phyloP scores from a whole-genome alignment of 2,329 filamentous ascomycete species.

The Diplodia scrobiculata region DNA sequence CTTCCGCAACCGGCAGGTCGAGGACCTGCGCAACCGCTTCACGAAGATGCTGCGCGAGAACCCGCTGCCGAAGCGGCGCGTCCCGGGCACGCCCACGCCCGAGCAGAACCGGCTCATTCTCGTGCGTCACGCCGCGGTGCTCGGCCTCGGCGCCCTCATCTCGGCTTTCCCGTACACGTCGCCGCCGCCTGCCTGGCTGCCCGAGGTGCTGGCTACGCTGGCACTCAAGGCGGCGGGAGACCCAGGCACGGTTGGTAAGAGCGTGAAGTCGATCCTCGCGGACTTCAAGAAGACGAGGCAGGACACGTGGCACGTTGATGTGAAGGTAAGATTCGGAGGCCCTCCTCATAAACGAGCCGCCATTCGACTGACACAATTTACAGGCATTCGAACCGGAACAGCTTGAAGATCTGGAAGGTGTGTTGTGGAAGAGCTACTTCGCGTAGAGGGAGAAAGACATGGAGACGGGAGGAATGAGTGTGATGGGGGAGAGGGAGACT shows the following conservation, averaged over 20 bases:
- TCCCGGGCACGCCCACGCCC: slow-evolving; percentile 67
- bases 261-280: slow-evolving; percentile 87
- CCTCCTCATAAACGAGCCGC: background rate
- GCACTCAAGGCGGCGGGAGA: slow-evolving; percentile 85
- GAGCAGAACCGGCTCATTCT: slow-evolving; percentile 77
- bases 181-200: slow-evolving; percentile 90
- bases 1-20: slow-evolving; percentile 77
- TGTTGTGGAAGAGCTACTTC: slow-evolving; percentile 99
- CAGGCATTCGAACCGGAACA: slow-evolving; percentile 86
- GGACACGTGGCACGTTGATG: slow-evolving; percentile 97
- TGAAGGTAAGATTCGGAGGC: slow-evolving; percentile 69
- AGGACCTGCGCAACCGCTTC: slow-evolving; percentile 75
- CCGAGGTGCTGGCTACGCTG: slow-evolving; percentile 82
- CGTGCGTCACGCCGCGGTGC: slow-evolving; percentile 81
- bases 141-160: slow-evolving; percentile 86
- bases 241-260: slow-evolving; percentile 89
- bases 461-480: background rate
- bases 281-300: slow-evolving; percentile 99
- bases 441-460: slow-evolving; percentile 57
- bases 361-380: background rate
- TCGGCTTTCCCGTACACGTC: slow-evolving; percentile 96
- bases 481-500: background rate
- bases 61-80: slow-evolving; percentile 73
- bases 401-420: slow-evolving; percentile 90
- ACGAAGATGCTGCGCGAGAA: slow-evolving; percentile 76